These are phyloP conservation scores for Elsinoe perseae DNA, from an alignment of 2,329 filamentous ascomycete species.

Conservation along the genomic window DNA sequence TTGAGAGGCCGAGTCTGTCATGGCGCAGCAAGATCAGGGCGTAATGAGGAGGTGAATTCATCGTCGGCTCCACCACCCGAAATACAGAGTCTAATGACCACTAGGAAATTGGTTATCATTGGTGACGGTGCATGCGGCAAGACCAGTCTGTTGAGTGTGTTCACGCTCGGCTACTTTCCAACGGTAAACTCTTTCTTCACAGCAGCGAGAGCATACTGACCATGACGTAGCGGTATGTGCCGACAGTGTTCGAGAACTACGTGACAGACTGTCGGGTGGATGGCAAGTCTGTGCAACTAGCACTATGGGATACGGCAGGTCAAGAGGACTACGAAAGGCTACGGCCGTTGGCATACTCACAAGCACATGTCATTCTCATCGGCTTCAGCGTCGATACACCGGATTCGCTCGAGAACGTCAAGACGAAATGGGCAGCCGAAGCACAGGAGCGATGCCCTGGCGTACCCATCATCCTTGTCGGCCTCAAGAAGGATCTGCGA, in stretches of 20 bases:
- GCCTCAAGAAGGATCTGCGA: conserved; percentile 92
- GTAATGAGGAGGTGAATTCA: conserved; percentile 32
- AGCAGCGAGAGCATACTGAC: conserved; percentile 18
- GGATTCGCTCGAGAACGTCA: conserved; percentile 95
- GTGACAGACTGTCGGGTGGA: conserved; percentile 98
- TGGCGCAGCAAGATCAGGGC: conserved; percentile 33
- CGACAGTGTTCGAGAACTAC: conserved; percentile 98
- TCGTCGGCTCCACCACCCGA: neutral
- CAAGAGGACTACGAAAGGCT: conserved; percentile 98
- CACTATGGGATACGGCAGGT: conserved; percentile 98
- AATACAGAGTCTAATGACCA: neutral
- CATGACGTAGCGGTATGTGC: conserved; percentile 51
- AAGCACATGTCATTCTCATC: conserved; percentile 94
- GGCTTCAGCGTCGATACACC: conserved; percentile 92
- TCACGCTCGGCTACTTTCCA: conserved; percentile 95
- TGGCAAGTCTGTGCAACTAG: conserved; percentile 95
- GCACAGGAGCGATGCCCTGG: conserved; percentile 84
- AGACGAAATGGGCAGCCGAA: conserved; percentile 94
- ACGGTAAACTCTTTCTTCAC: conserved; percentile 60
- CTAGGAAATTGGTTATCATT: conserved; percentile 91
- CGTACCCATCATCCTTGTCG: conserved; percentile 92
- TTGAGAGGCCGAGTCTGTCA: conserved; percentile 18
- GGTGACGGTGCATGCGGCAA: conserved; percentile 97
- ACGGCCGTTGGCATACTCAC: conserved; percentile 88
- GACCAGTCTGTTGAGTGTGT: conserved; percentile 93